Evolutionary conservation across 2,329 filamentous ascomycete genomes (phyloP), one percentile per base, ranked within the genome.

Genomic region (Alternaria hordeiaustralica): DNA sequence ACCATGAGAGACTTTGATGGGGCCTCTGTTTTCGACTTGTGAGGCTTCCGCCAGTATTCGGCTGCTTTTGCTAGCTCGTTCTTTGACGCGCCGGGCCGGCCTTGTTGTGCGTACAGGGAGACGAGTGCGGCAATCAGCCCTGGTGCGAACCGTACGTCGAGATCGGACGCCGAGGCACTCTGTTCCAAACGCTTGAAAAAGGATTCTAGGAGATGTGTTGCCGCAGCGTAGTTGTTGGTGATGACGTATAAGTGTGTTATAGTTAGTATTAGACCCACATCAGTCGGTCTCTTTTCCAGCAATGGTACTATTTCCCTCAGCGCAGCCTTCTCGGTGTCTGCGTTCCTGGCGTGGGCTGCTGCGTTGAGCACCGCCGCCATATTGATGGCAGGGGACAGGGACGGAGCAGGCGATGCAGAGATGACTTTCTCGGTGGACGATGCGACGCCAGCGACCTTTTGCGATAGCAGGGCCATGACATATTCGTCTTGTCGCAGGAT

Each of bases 51-150:
- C 94, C 96, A 98, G 81, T 96, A 90, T 13, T 86, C 84, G 11
- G 93, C 93, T 18, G 95, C 93, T 78, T 91, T 92, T 63, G 89
- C 88, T 18, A 98, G 84, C 75, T 96, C 92, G 7, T 84, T 81
- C 66, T 92, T 92, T 65, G 92, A 89, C 28, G 92, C 89, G 23
- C 85, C 83, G 68, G 90, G 90, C 36, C 94, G 91, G 43, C 91
- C 90, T 77, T 96, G 90, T 3, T 86, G 83, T 71, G 88, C 88
- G 80, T 97, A 96, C 0, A 99, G 85, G 3, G 92, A 89, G 10
- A 97, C 90, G 4, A 92, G 84, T 2, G 95, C 84, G 1, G 92
- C 93, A 26, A 98, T 87, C 2, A 99, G 84, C 3, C 95, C 95
- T 0, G 96, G 95, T 25, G 93, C 90, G 78, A 90, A 96, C 11